Evolutionary conservation across 495 filamentous ascomycete genomes (phyloP).

Genomic region (Daldinia decipiens): DNA sequence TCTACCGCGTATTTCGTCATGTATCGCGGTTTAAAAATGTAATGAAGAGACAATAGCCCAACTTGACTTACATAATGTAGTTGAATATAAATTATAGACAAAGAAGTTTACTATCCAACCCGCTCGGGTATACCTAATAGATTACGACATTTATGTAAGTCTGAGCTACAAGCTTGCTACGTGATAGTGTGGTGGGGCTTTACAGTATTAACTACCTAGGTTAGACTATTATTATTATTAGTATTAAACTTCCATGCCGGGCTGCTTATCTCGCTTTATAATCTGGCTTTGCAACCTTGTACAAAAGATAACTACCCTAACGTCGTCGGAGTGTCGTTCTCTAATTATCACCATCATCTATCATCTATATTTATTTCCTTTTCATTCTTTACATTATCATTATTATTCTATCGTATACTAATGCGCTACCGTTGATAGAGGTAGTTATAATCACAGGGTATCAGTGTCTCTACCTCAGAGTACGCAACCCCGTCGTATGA

Average conservation of each 20-base stretch:
- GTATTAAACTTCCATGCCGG: not conserved
- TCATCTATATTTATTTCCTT: not conserved
- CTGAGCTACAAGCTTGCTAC: not conserved
- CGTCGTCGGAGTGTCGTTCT: not conserved
- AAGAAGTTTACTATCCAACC: not conserved
- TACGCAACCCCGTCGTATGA: not conserved
- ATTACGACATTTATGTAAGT: constrained; percentile 8
- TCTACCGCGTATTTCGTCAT: not conserved
- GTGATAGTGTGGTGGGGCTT: constrained; percentile 10
- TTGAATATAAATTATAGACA: too few relatives aligned
- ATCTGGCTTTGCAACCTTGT: constrained; percentile 1
- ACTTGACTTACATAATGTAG: too few relatives aligned
- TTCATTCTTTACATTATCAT: constrained; percentile 10
- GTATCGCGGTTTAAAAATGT: not conserved
- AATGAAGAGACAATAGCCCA: not conserved
- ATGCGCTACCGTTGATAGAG: not conserved
- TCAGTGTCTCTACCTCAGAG: not conserved
- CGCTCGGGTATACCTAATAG: not conserved
- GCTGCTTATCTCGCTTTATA: constrained; percentile 26
- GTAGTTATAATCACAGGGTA: not conserved
- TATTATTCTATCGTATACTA: not conserved
- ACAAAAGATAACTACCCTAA: constrained; percentile 4
- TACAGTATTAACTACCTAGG: not conserved
- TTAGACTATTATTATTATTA: not conserved
- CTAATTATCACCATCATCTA: not conserved